A percentile compares a stretch with the other conserved stretches of the same genome.
phyloP scores from a whole-genome alignment of 768 basidiomycete genomes.

The Scleroderma bovista region DNA sequence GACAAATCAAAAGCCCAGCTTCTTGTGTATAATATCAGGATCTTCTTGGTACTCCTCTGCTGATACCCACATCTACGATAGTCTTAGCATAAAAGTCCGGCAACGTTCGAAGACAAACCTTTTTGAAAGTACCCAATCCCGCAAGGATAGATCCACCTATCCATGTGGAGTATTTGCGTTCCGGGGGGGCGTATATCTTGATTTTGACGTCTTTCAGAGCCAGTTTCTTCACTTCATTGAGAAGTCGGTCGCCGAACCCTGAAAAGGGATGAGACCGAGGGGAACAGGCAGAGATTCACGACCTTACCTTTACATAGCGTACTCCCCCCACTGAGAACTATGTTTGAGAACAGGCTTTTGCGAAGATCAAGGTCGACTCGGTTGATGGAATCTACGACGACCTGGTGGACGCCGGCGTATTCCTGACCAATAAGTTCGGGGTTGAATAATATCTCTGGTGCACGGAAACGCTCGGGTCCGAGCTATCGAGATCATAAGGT shows the following conservation, averaged over 20 bases:
- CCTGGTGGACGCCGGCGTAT: constrained; percentile 95
- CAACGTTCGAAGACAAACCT: constrained; percentile 43
- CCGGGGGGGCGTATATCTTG: constrained; percentile 99
- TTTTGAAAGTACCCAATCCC: constrained; percentile 95
- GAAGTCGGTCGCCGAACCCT: constrained; percentile 94
- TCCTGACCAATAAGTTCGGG: constrained; percentile 96
- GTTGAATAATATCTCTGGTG: constrained; percentile 96
- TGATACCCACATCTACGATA: constrained; percentile 93
- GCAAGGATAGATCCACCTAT: constrained; percentile 97
- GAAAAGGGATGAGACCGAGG: constrained; percentile 14
- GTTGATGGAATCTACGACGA: constrained; percentile 97
- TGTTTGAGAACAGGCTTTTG: constrained; percentile 92
- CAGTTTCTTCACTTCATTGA: constrained; percentile 95
- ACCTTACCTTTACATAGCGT: constrained; percentile 85
- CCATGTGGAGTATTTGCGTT: constrained; percentile 97
- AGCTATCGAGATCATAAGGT: constrained; percentile 47
- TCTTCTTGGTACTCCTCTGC: constrained; percentile 99
- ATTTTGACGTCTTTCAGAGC: constrained; percentile 96
- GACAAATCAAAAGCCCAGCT: constrained; percentile 64
- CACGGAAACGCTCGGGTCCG: constrained; percentile 91
- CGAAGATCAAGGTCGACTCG: constrained; percentile 94
- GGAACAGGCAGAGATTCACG: constrained; percentile 2
- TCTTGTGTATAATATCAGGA: constrained; percentile 97
- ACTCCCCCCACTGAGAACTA: constrained; percentile 94
- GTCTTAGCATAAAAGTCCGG: constrained; percentile 3